A percentile compares a stretch with the other conserved stretches of the same genome.
Evolutionary conservation across 345 rosid genomes (phyloP).

Genomic region (Brassica nigra): DNA sequence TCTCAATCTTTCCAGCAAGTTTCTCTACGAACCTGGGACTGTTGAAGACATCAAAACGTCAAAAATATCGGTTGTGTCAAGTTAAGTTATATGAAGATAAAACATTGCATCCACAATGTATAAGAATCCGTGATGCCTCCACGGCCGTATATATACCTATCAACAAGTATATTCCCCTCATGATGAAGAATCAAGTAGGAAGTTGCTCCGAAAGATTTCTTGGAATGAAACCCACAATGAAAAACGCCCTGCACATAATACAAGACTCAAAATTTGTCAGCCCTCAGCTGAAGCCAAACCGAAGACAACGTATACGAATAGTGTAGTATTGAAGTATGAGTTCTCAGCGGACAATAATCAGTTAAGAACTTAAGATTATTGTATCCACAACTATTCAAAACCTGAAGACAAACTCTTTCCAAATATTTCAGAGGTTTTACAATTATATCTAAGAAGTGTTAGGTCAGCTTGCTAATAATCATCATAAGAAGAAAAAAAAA

Average conservation of each 20-base stretch:
- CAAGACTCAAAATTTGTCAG: background rate
- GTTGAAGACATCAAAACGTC: conserved; percentile 22
- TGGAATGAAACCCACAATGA: conserved; percentile 74
- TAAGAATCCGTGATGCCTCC: background rate
- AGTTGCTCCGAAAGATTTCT: conserved; percentile 64
- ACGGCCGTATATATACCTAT: conserved; percentile 49
- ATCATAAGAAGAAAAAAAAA: background rate
- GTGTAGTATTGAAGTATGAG: background rate
- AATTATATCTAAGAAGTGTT: background rate
- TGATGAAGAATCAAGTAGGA: conserved; percentile 57
- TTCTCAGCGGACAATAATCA: conserved; percentile 2
- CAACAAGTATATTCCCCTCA: conserved; percentile 65
- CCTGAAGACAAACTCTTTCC: background rate
- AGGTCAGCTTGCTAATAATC: background rate
- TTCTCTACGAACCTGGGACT: conserved; percentile 62
- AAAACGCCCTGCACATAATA: conserved; percentile 53
- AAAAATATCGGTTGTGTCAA: background rate
- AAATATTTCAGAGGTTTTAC: background rate
- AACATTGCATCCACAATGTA: conserved; percentile 2
- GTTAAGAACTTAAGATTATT: background rate
- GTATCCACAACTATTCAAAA: background rate
- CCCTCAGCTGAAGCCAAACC: conserved; percentile 17
- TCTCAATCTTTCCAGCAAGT: conserved; percentile 54
- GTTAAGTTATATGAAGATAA: background rate
- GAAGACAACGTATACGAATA: conserved; percentile 7